Conservation (phyloP, 345 rosid species). For the Linum lewisii region DNA sequence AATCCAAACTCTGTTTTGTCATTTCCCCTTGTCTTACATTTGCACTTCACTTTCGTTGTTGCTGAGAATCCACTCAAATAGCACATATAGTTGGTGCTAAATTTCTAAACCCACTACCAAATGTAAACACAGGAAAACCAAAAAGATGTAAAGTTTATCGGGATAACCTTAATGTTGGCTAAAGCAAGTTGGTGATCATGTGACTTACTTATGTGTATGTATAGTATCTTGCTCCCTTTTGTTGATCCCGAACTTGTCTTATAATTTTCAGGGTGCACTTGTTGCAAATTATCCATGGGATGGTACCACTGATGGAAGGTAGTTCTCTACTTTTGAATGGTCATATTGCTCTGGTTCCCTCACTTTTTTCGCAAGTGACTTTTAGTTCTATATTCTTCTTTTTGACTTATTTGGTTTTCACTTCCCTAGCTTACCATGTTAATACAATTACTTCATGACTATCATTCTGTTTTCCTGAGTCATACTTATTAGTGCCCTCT, state of each 20-base stretch:
- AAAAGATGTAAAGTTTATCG: no score
- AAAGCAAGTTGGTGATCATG: background rate
- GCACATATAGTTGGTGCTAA: no score
- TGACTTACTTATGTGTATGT: background rate
- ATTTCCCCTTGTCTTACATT: no score
- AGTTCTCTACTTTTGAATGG: slow-evolving; percentile 8
- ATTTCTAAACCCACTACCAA: no score
- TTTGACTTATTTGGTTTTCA: no score
- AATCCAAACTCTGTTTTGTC: no score
- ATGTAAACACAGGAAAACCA: no score
- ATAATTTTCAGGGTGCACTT: slow-evolving; percentile 70
- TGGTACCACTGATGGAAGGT: slow-evolving; percentile 73
- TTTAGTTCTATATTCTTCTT: no score
- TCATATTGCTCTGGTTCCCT: background rate
- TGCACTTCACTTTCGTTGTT: no score
- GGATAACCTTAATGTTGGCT: background rate
- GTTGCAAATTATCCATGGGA: slow-evolving; percentile 99
- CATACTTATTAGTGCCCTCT: slow-evolving; percentile 1
- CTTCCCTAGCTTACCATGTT: background rate
- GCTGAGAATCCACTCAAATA: no score
- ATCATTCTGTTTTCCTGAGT: slow-evolving; percentile 2
- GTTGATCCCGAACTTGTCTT: slow-evolving; percentile 4
- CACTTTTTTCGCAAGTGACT: no score
- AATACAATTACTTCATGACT: background rate
- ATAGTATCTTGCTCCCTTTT: slow-evolving; percentile 10